Evolutionary conservation across 805 yeast genomes (phyloP), one percentile per base, ranked within the genome.

Genomic region (Candida boidinii): DNA sequence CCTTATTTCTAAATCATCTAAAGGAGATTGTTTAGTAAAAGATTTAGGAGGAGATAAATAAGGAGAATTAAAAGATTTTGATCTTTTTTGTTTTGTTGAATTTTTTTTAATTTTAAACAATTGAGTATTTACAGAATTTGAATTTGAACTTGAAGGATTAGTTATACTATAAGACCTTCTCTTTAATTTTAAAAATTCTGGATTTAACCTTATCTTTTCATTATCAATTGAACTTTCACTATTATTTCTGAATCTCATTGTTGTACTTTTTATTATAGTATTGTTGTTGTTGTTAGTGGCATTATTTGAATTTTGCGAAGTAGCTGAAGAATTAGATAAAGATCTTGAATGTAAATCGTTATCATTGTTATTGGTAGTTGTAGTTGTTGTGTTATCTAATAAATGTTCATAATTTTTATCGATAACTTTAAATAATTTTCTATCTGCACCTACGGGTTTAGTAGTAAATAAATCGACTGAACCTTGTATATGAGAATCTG

Each of bases 401-500:
- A n/a, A n/a, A n/a, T n/a, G n/a, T n/a, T n/a, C n/a, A n/a, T n/a
- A n/a, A 15, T 22, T 29, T n/a, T 79, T 76, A 52, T 87, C 96
- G 27, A 92, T 76, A 0, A 88, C 76, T 55, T 86, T 85, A 64
- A 83, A 86, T 19, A 90, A 69, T 56, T 88, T 88, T 45, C 87
- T 71, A 56, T 92, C 98, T 1, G 90, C 70, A 2, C 92, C 85
- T 17, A 88, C 85, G 1, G 96, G 87, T 49, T 90, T 92, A 2
- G 98, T 92, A 1, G 97, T 84, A 51, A 86, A 92, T 30, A 92
- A 68, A 51, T 92, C 98, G 53, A 95, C 79, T 17, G 94, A 87
- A 10, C 96, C 97, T 35, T 73, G 72, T 25, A 92, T 76, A 44
- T 70, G 79, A 48, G 82, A 74, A 44, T 82, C 94, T 2, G 73